These are phyloP conservation scores for Flaveria robusta DNA, from an alignment of 129 eudicot genomes.

Conservation along the genomic window DNA sequence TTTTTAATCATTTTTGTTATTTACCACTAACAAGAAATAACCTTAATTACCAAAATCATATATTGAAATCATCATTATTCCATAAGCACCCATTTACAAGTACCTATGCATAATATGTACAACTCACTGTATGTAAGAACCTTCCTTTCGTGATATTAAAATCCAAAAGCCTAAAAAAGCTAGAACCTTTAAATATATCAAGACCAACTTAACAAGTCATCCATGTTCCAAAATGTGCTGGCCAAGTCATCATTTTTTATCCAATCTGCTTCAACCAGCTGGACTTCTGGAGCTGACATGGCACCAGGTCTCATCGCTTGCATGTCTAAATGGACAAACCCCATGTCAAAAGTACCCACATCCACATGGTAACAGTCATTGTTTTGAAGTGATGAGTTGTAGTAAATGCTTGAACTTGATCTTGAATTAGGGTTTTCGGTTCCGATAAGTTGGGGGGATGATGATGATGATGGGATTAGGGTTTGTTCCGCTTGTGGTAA, in stretches of 20 bases:
- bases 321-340: conserved; percentile 27
- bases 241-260: conserved; percentile 40
- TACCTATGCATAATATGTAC: conserved; percentile 24
- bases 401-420: conserved; percentile 32
- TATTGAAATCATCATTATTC: background rate
- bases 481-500: conserved; percentile 13
- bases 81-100: conserved; percentile 12
- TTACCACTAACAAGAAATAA: background rate
- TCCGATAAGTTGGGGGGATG: background rate
- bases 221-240: conserved; percentile 41
- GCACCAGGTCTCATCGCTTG: conserved; percentile 8
- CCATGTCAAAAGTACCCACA: conserved; percentile 18
- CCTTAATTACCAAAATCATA: background rate
- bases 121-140: conserved; percentile 19
- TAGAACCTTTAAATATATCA: background rate
- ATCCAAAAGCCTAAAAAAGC: background rate
- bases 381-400: conserved; percentile 16
- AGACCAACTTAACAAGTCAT: conserved; percentile 35
- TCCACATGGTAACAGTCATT: conserved; percentile 32
- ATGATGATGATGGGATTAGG: conserved; percentile 19
- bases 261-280: conserved; percentile 37
- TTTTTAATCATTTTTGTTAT: background rate
- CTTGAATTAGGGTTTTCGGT: conserved; percentile 24
- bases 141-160: background rate
- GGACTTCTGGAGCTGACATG: conserved; percentile 26